A percentile compares a stretch with the other conserved stretches of the same genome.
Conservation (phyloP, 768 basidiomycete species). For the Tylopilus intermedius region DNA sequence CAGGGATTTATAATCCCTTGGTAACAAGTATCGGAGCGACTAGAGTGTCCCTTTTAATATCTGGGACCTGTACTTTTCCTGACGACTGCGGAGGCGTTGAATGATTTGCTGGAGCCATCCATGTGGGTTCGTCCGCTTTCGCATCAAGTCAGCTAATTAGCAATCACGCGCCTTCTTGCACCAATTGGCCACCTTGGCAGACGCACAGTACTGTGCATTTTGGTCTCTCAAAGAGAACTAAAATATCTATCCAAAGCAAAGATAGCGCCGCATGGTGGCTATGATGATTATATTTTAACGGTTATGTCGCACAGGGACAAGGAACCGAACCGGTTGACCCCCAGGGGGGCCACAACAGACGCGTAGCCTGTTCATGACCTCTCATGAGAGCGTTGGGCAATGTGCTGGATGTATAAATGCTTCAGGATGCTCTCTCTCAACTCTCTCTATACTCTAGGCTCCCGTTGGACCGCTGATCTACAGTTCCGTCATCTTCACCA, state of each 20-base stretch:
- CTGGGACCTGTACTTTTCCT: not conserved
- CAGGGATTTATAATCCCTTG: too few species aligned
- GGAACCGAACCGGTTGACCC: not conserved
- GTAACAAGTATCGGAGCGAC: too few species aligned
- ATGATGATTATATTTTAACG: not conserved
- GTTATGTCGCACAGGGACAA: not conserved
- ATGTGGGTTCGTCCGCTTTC: too few species aligned
- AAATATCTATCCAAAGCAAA: not conserved
- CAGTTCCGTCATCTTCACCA: too few species aligned
- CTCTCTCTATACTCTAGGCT: too few species aligned
- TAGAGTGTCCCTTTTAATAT: too few species aligned
- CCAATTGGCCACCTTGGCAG: too few species aligned
- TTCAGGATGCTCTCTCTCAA: not conserved
- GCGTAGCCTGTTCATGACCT: not conserved
- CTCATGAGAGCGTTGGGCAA: constrained; percentile 1
- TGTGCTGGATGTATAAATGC: constrained; percentile 12
- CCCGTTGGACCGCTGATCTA: not conserved
- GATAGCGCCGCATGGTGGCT: not conserved
- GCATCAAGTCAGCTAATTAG: too few species aligned
- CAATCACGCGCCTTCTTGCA: too few species aligned
- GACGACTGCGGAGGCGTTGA: too few species aligned
- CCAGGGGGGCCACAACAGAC: too few species aligned
- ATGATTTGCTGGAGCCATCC: too few species aligned
- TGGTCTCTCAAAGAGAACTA: not conserved
- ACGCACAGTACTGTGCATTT: not conserved